A percentile compares a stretch with the other conserved stretches of the same genome.
Evolutionary conservation across 2,329 filamentous ascomycete genomes (phyloP).

Genomic region (Gliomastix tumulicola): DNA sequence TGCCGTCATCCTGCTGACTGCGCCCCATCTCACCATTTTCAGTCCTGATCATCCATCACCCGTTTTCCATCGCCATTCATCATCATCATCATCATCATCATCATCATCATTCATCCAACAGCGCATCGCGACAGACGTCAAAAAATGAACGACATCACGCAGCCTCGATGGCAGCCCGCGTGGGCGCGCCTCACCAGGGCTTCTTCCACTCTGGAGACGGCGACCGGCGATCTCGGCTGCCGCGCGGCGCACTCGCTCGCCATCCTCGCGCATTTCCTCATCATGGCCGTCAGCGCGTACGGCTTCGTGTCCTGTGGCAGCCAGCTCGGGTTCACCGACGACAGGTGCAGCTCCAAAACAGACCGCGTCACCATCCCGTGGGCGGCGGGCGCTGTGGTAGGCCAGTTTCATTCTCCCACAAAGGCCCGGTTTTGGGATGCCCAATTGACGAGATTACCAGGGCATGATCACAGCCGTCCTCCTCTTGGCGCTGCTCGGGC

Average conservation of each 20-base stretch:
- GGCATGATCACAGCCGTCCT: background rate
- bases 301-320: background rate
- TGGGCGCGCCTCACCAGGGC: background rate
- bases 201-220: background rate
- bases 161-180: background rate
- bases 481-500: background rate
- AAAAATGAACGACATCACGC: background rate
- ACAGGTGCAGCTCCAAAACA: background rate
- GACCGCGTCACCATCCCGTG: background rate
- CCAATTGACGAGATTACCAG: background rate
- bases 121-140: background rate
- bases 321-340: background rate
- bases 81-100: background rate
- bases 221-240: background rate
- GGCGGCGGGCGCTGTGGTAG: background rate
- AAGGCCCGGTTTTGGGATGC: background rate
- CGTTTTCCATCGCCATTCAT: background rate
- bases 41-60: background rate
- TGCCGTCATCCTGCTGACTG: background rate
- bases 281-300: background rate
- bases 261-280: slow-evolving; percentile 3
- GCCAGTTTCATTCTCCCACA: background rate
- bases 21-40: background rate
- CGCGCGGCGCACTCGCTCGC: background rate
- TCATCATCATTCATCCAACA: background rate